phyloP scores from a whole-genome alignment of 2,329 filamentous ascomycete genomes.

The Xylaria sp. region DNA sequence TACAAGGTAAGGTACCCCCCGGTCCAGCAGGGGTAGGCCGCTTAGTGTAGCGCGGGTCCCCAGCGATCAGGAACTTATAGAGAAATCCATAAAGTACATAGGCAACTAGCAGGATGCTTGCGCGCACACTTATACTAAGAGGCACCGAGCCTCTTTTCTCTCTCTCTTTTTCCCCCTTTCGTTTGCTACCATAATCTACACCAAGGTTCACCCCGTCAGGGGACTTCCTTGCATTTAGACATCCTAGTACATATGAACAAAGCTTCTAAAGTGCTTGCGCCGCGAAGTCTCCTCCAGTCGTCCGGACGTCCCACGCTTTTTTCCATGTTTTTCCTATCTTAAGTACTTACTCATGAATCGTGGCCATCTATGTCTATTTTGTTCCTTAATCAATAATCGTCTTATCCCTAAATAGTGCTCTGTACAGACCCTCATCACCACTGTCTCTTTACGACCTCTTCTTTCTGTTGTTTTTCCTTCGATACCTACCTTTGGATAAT shows the following conservation, averaged over 20 bases:
- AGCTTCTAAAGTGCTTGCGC: conserved; percentile 24
- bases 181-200: conserved; percentile 8
- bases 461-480: background rate
- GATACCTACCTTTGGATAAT: background rate
- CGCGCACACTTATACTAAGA: background rate
- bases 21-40: background rate
- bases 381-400: conserved; percentile 19
- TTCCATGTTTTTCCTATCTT: background rate
- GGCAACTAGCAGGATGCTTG: background rate
- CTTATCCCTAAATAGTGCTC: background rate
- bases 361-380: conserved; percentile 1
- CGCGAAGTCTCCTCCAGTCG: conserved; percentile 7
- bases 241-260: conserved; percentile 12
- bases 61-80: conserved; percentile 4
- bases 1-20: no score
- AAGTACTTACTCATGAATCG: background rate
- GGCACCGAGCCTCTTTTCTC: background rate
- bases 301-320: background rate
- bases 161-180: background rate
- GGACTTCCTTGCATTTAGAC: conserved; percentile 22
- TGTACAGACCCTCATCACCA: background rate
- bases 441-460: background rate
- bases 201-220: conserved; percentile 13
- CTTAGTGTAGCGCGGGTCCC: background rate
- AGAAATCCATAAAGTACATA: no score